Conservation (phyloP, 441 rosid species). For the Pelargonium citronellum region DNA sequence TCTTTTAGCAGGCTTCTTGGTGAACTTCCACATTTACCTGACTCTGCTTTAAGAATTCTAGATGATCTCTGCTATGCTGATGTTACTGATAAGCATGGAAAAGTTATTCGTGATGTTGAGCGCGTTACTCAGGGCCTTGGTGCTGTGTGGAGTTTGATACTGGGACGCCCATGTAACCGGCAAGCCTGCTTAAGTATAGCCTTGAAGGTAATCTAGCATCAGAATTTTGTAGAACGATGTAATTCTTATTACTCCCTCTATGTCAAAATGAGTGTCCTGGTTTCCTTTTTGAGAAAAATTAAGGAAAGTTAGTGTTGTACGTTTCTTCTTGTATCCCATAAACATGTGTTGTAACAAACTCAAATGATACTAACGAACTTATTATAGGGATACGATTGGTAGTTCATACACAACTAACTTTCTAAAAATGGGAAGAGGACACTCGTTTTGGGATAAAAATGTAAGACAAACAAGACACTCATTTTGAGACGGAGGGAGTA, state of each 20-base stretch:
- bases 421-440: too few species aligned
- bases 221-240: constrained; percentile 13
- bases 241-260: neutral
- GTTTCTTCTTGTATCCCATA: too few species aligned
- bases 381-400: too few species aligned
- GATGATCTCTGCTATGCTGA: constrained; percentile 74
- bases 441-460: too few species aligned
- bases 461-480: too few species aligned
- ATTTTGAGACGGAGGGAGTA: too few species aligned
- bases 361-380: too few species aligned
- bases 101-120: constrained; percentile 69
- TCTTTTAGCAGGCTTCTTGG: constrained; percentile 94
- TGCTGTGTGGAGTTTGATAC: constrained; percentile 94
- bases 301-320: too few species aligned
- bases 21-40: constrained; percentile 85
- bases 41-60: constrained; percentile 68
- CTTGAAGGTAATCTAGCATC: constrained; percentile 55
- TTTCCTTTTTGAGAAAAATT: too few species aligned
- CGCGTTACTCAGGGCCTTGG: constrained; percentile 99
- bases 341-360: too few species aligned
- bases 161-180: constrained; percentile 86
- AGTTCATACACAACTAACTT: too few species aligned
- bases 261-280: too few species aligned
- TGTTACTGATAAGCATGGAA: constrained; percentile 59
- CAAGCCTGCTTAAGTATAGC: constrained; percentile 86